Conservation (phyloP, 768 basidiomycete genomes). For the Pilatotrama ljubarskyi region DNA sequence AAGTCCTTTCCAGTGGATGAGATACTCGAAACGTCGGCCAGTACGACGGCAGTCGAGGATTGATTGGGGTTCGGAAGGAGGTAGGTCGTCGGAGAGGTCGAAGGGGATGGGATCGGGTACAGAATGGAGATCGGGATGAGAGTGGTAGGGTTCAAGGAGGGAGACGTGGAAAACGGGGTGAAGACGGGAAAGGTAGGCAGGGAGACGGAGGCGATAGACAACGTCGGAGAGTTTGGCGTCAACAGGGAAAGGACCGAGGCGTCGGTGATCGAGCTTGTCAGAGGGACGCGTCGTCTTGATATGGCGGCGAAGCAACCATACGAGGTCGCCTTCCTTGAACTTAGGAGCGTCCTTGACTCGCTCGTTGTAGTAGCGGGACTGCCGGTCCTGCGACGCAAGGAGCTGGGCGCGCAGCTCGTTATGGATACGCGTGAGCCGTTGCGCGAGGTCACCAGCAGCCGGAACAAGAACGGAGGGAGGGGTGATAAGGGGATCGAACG, state of each 20-base stretch:
- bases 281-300: constrained; percentile 44
- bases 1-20: constrained; percentile 31
- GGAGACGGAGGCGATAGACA: constrained; percentile 34
- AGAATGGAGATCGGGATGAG: constrained; percentile 36
- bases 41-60: no score
- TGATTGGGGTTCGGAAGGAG: no score
- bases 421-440: constrained; percentile 34
- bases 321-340: constrained; percentile 34
- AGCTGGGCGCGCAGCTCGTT: constrained; percentile 37
- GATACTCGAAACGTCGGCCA: constrained; percentile 27
- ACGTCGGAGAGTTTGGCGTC: neutral
- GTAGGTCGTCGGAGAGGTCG: neutral
- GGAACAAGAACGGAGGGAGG: no score
- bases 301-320: constrained; percentile 40
- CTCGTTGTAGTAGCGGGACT: constrained; percentile 33
- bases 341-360: constrained; percentile 29
- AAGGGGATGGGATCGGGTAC: neutral
- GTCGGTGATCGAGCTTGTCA: constrained; percentile 33
- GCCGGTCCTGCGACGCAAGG: constrained; percentile 30
- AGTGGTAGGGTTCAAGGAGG: constrained; percentile 29
- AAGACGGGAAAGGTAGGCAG: constrained; percentile 33
- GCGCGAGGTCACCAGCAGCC: constrained; percentile 34
- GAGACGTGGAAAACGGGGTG: constrained; percentile 43
- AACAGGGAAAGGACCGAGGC: neutral
- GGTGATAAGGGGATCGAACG: constrained; percentile 29